These are phyloP conservation scores for Nakaseomyces uthaithaninus DNA, from an alignment of 1,139 yeast species.

Conservation along the genomic window DNA sequence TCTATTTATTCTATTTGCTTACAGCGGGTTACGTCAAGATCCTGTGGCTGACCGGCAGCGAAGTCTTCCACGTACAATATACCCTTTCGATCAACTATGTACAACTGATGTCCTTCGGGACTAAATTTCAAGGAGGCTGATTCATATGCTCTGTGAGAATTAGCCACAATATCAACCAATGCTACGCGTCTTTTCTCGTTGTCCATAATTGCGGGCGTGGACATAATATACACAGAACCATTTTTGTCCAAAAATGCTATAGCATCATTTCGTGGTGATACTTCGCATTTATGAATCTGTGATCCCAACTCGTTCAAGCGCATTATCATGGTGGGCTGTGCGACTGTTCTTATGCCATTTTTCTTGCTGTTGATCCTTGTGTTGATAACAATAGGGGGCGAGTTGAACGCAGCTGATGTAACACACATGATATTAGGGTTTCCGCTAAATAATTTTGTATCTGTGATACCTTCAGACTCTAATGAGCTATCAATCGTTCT, in stretches of 20 bases:
- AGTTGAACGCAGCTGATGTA: conserved; percentile 51
- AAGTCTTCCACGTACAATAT: conserved; percentile 72
- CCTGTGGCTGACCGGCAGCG: conserved; percentile 75
- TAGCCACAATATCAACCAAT: conserved; percentile 67
- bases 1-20: conserved; percentile 37
- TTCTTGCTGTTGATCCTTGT: conserved; percentile 39
- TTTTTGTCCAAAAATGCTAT: conserved; percentile 70
- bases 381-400: conserved; percentile 55
- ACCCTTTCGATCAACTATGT: conserved; percentile 75
- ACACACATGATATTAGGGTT: conserved; percentile 49
- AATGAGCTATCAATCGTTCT: conserved; percentile 53
- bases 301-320: conserved; percentile 78
- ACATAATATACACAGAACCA: conserved; percentile 65
- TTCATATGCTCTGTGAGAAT: conserved; percentile 58
- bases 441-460: conserved; percentile 59
- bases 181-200: conserved; percentile 53
- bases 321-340: conserved; percentile 48
- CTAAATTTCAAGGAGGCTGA: conserved; percentile 73
- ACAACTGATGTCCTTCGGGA: conserved; percentile 71
- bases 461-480: conserved; percentile 85
- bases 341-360: conserved; percentile 37
- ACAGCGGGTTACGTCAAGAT: conserved; percentile 71
- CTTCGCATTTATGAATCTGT: conserved; percentile 59
- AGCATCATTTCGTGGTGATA: conserved; percentile 83
- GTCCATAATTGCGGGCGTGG: conserved; percentile 51